These are phyloP conservation scores for Fusarium proliferatum DNA, from an alignment of 2,329 filamentous ascomycete species.

Conservation along the genomic window DNA sequence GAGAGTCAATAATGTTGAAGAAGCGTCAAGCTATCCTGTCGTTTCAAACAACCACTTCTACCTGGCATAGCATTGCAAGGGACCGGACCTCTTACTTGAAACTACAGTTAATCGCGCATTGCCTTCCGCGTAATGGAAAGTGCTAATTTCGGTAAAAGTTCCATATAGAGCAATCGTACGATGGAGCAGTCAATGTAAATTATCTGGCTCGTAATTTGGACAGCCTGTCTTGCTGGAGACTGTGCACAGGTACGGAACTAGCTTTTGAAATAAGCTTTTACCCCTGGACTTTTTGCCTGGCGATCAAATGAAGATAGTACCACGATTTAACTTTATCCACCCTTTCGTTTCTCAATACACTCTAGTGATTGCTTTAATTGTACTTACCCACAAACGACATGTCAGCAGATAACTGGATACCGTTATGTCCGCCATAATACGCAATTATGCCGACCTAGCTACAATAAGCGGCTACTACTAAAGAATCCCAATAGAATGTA, in stretches of 20 bases:
- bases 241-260: not conserved
- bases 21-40: too few species aligned
- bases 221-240: too few species aligned
- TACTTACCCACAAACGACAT: not conserved
- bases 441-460: not conserved
- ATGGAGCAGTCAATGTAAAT: too few species aligned
- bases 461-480: not conserved
- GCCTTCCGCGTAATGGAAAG: too few species aligned
- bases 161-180: not conserved
- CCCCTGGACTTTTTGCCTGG: not conserved
- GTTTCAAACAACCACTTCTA: too few species aligned
- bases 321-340: not conserved
- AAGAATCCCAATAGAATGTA: fast-evolving
- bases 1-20: too few species aligned
- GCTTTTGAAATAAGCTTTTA: not conserved
- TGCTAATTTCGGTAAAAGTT: not conserved
- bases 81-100: too few species aligned
- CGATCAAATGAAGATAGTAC: fast-evolving
- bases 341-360: not conserved
- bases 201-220: too few species aligned
- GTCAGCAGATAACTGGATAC: not conserved
- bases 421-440: too few species aligned
- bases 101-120: too few species aligned
- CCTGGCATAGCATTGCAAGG: too few species aligned
- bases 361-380: fast-evolving